Evolutionary conservation across 1,284 basidiomycete genomes (phyloP).

Genomic region (Ganoderma boninense): DNA sequence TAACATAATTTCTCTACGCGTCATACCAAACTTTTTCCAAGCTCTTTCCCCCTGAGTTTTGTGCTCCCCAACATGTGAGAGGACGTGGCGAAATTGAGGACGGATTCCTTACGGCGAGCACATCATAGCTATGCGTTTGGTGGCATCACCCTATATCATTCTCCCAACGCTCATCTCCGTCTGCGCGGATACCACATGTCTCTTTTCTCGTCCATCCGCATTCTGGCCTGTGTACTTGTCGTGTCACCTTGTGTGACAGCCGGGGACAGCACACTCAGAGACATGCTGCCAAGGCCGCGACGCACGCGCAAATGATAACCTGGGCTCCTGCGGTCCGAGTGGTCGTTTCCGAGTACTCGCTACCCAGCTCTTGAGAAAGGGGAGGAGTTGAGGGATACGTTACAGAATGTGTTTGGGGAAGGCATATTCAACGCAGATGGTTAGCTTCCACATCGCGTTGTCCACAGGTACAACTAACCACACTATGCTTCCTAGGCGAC

Average conservation of each 20-base stretch:
- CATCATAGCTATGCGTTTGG: no score
- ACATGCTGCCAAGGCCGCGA: not conserved
- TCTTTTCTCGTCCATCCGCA: not conserved
- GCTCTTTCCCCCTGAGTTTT: not conserved
- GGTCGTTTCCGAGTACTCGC: constrained; percentile 25
- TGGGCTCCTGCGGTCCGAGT: not conserved
- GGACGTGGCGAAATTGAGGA: not conserved
- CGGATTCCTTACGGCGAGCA: not conserved
- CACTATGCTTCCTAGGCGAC: not conserved
- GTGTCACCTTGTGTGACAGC: not conserved
- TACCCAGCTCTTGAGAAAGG: constrained; percentile 35
- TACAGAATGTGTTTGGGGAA: constrained; percentile 29
- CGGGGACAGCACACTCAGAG: not conserved
- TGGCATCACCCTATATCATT: not conserved
- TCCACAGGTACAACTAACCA: not conserved
- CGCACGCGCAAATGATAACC: not conserved
- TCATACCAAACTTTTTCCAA: not conserved
- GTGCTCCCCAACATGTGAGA: not conserved
- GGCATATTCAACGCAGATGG: constrained; percentile 36
- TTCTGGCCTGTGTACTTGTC: not conserved
- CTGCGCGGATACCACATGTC: not conserved
- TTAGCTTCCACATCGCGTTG: constrained; percentile 13
- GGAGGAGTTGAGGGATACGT: constrained; percentile 17
- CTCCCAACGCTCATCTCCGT: not conserved
- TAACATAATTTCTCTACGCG: not conserved